phyloP scores from a whole-genome alignment of 225 moss, liverwort and hornwort species.

The Sphagnum contortum region DNA sequence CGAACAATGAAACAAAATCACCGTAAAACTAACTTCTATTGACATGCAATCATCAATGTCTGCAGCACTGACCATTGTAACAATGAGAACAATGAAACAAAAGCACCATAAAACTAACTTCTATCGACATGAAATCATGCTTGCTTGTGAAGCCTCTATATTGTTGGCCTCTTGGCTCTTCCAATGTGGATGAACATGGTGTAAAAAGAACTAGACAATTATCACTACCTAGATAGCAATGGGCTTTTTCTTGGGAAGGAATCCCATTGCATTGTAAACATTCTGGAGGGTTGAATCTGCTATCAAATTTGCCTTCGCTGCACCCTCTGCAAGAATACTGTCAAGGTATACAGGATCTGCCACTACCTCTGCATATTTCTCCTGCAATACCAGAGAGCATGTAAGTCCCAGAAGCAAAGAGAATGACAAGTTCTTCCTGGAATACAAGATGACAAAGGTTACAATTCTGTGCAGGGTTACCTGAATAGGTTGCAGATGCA shows the following conservation, averaged over 20 bases:
- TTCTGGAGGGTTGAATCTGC: slow-evolving; percentile 71
- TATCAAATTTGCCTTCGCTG: slow-evolving; percentile 70
- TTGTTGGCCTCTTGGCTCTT: too few species aligned
- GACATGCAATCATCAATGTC: too few species aligned
- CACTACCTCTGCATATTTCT: slow-evolving; percentile 63
- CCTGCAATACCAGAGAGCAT: slow-evolving; percentile 34
- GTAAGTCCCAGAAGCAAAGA: neutral
- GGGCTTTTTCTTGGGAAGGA: slow-evolving; percentile 46
- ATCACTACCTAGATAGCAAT: too few species aligned
- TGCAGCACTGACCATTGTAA: too few species aligned
- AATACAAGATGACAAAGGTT: neutral
- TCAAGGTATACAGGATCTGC: slow-evolving; percentile 77
- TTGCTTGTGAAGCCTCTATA: too few species aligned
- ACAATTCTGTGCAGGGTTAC: slow-evolving; percentile 15
- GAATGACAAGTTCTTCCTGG: neutral
- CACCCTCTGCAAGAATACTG: slow-evolving; percentile 64
- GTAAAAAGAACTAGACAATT: too few species aligned
- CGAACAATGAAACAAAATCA: too few species aligned
- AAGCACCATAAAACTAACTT: too few species aligned
- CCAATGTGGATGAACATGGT: too few species aligned
- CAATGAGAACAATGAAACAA: too few species aligned
- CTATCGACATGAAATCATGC: too few species aligned
- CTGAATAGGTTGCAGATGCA: slow-evolving; percentile 86
- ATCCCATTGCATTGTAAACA: slow-evolving; percentile 83
- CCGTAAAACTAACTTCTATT: too few species aligned